phyloP scores from a whole-genome alignment of 257 asterid genomes.

The Mitragyna speciosa region DNA sequence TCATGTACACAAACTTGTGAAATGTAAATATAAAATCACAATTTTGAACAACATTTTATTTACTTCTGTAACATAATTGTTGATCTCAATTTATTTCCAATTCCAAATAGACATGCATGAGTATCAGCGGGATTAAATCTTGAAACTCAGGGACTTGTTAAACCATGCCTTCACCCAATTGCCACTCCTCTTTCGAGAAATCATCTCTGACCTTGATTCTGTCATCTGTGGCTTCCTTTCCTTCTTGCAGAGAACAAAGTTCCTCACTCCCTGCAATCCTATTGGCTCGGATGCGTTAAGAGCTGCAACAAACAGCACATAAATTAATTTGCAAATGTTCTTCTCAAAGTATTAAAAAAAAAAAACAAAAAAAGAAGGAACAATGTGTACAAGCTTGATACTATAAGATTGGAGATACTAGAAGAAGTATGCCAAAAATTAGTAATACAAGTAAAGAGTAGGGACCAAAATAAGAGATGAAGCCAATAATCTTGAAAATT shows the following conservation, averaged over 20 bases:
- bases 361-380: not conserved
- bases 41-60: too few relatives aligned
- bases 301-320: slow-evolving; percentile 34
- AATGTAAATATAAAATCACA: too few relatives aligned
- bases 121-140: slow-evolving; percentile 29
- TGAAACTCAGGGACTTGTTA: slow-evolving; percentile 47
- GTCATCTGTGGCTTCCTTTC: slow-evolving; percentile 25
- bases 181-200: slow-evolving; percentile 22
- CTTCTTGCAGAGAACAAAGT: slow-evolving; percentile 55
- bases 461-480: not conserved
- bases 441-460: not conserved
- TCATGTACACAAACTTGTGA: too few relatives aligned
- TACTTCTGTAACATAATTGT: not conserved
- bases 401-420: not conserved
- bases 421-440: not conserved
- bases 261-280: slow-evolving; percentile 50
- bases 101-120: not conserved
- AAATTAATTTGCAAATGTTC: not conserved
- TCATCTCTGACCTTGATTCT: slow-evolving; percentile 29
- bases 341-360: not conserved
- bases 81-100: not conserved
- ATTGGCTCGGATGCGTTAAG: slow-evolving; percentile 40
- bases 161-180: slow-evolving; percentile 55
- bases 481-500: not conserved
- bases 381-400: too few relatives aligned